phyloP scores from a whole-genome alignment of 352 stramenopile species.

The Pythium biforme region DNA sequence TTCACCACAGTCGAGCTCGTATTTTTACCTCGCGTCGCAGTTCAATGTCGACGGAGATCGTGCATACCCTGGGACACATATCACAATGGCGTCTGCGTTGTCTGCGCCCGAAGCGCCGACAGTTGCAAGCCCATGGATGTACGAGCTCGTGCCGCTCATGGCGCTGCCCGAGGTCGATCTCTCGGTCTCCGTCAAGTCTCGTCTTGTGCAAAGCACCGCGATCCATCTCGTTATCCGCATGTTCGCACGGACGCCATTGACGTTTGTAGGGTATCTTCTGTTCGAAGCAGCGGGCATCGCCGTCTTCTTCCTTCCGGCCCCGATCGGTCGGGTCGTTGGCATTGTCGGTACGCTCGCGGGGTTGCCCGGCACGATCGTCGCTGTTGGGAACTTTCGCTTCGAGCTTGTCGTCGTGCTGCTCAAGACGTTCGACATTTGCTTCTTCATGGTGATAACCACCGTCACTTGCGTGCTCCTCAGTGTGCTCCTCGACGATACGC shows the following conservation, averaged over 20 bases:
- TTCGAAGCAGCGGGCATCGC: background rate
- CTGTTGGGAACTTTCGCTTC: slow-evolving; percentile 28
- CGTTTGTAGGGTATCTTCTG: background rate
- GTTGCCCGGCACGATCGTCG: background rate
- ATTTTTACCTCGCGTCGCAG: too few species aligned
- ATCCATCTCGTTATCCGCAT: background rate
- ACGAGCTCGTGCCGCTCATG: slow-evolving; percentile 13
- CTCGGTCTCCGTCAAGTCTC: slow-evolving; percentile 20
- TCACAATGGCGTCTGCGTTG: background rate
- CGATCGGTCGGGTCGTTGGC: background rate
- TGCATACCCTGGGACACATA: background rate
- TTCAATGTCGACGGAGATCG: background rate
- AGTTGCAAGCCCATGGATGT: slow-evolving; percentile 3
- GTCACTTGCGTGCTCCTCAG: slow-evolving; percentile 2
- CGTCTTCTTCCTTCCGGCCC: slow-evolving; percentile 14
- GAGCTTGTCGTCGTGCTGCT: slow-evolving; percentile 36
- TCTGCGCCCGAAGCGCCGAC: background rate
- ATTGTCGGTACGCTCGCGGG: background rate
- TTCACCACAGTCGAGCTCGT: too few species aligned
- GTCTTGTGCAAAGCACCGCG: background rate
- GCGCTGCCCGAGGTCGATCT: slow-evolving; percentile 20
- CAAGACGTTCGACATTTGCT: slow-evolving; percentile 46
- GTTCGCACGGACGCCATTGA: background rate
- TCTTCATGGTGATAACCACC: slow-evolving; percentile 29
- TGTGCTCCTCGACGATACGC: background rate